A percentile compares a stretch with the other conserved stretches of the same genome.
Conservation (phyloP, 73 alveolate species). For the Tetrahymena elliotti region DNA sequence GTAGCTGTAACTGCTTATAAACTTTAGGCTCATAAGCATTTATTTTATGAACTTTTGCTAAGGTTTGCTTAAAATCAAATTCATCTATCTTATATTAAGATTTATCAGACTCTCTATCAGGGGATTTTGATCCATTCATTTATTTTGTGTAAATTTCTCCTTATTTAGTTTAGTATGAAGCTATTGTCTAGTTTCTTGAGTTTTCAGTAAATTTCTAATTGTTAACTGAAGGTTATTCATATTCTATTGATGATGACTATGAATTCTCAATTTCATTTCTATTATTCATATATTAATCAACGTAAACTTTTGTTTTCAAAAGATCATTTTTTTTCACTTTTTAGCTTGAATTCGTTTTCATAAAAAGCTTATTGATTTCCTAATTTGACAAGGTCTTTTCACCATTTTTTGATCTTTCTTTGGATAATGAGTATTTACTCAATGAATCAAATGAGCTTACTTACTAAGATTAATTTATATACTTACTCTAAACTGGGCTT, state of each 20-base stretch:
- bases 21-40: neutral
- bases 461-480: neutral
- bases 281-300: neutral
- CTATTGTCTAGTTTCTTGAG: neutral
- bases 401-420: neutral
- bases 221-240: neutral
- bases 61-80: neutral
- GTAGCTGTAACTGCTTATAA: neutral
- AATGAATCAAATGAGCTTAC: neutral
- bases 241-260: neutral
- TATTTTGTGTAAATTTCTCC: neutral
- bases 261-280: neutral
- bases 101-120: neutral
- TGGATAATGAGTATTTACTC: neutral
- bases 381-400: neutral
- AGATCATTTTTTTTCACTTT: neutral
- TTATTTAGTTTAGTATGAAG: neutral
- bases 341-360: neutral
- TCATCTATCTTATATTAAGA: neutral
- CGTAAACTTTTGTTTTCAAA: neutral
- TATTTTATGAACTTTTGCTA: neutral
- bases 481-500: neutral
- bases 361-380: neutral
- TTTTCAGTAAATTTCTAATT: neutral
- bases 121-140: neutral